Evolutionary conservation across 208 protist genomes (phyloP), one percentile per base, ranked within the genome.

Genomic region (Crithidia acanthocephali): DNA sequence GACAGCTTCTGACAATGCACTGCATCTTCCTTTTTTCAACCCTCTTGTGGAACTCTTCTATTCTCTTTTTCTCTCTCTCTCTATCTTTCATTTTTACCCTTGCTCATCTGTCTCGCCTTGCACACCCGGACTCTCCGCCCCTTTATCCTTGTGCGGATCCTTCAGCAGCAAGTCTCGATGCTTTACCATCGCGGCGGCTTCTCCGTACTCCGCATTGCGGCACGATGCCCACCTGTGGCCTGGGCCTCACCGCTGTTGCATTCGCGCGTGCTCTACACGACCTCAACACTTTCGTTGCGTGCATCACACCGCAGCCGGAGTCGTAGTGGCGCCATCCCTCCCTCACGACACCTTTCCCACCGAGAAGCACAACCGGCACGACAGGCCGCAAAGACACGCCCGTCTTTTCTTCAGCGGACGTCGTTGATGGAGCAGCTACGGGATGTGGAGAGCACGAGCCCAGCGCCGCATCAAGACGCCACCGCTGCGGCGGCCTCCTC

Each of bases 361-460:
- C 35, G 50, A 11, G 27, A 52, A n/a, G 30, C 25, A 30, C 53
- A 69, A n/a, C 55, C 56, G 13, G 37, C 48, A 13, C 37, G 27
- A 25, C 64, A 69, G 25, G 8, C 23, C 6, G 22, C 16, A 9
- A 32, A 50, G 23, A n/a, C 44, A 15, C 72, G 72, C 37, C 5
- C 16, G 0, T 15, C 20, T 18, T 11, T n/a, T 20, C 23, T 65
- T 37, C 57, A 52, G 28, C 74, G 74, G 5, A 47, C 47, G 0
- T 68, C 74, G 16, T 52, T 79, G 23, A 42, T 73, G 7, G 66
- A 65, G 13, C 52, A 68, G 33, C 74, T 79, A 7, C 59, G 37
- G 10, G n/a, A 63, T 15, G 7, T 20, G 28, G 62, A 53, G 0
- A 51, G 33, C 16, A 50, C 2, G 20, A 28, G 18, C 33, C 0